Base-by-base conservation (phyloP, 140 eudicot genomes). In the Ambrosia hybrid region DNA sequence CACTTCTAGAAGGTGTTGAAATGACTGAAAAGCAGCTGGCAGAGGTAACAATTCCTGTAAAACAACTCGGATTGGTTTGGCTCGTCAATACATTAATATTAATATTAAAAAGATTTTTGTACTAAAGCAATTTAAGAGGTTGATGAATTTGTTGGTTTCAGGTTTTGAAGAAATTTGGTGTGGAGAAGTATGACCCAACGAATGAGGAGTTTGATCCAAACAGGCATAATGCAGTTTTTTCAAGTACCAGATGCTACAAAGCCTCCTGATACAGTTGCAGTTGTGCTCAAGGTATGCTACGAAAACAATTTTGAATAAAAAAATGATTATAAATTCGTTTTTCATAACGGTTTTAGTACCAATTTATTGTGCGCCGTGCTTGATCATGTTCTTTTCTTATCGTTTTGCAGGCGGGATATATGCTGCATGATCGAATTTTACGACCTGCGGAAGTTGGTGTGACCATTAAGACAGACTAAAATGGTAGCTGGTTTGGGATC, bases 381-480 rank as follows among this genome's bases (percentile, higher is more conserved):
- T 58, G 65, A 21, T 26, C 14, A 14, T 15, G 5, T 48, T 79
- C 26, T 26, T 57, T 48, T 49, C n/a, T 59, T 59, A 16, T 37
- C 39, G 9, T 78, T 69, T 55, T 74, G 83, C 80, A 93, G 98
- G 75, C 91, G 13, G 98, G 98, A 48, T 93, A 93, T 82, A 76
- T 72, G 21, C 75, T 90, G 67, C 89, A 90, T 51, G 97, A 86
- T 45, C 79, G 97, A 61, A 75, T 90, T 36, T 64, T 93, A 65
- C 82, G 98, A 46, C 97, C 97, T 17, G 98, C 98, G 8, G 98
- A 93, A 84, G 98, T 93, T 51, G 97, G 97, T 26, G 98, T 93
- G 58, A 89, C 92, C 3, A 78, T 73, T 21, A 84, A 87, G 16
- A 73, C 65, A 5, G 89, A 79, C 17, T 80, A 81, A 70, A n/a